Percentiles rank a stretch among this genome's conserved stretches.
phyloP scores from a whole-genome alignment of 768 basidiomycete genomes.

The Lactifluus hygrophoroides region DNA sequence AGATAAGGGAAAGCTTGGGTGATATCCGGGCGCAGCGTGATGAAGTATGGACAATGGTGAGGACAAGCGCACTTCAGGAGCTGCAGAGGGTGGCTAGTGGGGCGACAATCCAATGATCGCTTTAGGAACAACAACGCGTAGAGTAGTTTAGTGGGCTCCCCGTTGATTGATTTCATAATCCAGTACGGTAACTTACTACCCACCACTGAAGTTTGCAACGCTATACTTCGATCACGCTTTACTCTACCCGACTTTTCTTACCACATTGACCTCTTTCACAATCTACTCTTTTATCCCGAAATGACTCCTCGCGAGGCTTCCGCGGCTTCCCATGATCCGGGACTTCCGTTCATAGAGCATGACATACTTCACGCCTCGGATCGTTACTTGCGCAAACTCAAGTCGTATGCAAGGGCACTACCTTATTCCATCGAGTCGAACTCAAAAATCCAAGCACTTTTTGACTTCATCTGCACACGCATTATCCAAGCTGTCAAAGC shows the following conservation, averaged over 20 bases:
- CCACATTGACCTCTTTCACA: neutral
- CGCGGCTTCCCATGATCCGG: slow-evolving; percentile 28
- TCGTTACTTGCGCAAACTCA: slow-evolving; percentile 48
- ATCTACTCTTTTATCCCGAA: neutral
- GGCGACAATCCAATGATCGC: neutral
- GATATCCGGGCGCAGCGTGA: slow-evolving; percentile 64
- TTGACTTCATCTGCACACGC: slow-evolving; percentile 63
- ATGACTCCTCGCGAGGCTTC: slow-evolving; percentile 9
- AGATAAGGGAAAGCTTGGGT: slow-evolving; percentile 75
- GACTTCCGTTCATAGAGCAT: slow-evolving; percentile 25
- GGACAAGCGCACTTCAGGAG: slow-evolving; percentile 66
- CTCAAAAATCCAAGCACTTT: slow-evolving; percentile 63
- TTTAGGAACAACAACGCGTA: neutral
- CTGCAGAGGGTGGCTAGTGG: slow-evolving; percentile 53
- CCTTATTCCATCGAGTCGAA: slow-evolving; percentile 75
- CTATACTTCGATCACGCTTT: neutral
- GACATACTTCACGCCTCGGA: slow-evolving; percentile 33
- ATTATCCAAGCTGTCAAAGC: slow-evolving; percentile 69
- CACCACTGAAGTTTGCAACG: neutral
- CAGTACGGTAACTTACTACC: neutral
- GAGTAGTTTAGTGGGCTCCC: neutral
- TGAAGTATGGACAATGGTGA: slow-evolving; percentile 67
- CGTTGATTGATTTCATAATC: slow-evolving; percentile 12
- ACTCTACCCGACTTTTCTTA: neutral
- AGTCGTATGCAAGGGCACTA: slow-evolving; percentile 51